phyloP scores from a whole-genome alignment of 768 basidiomycete genomes.

The Rhodotorula sphaerocarpa region DNA sequence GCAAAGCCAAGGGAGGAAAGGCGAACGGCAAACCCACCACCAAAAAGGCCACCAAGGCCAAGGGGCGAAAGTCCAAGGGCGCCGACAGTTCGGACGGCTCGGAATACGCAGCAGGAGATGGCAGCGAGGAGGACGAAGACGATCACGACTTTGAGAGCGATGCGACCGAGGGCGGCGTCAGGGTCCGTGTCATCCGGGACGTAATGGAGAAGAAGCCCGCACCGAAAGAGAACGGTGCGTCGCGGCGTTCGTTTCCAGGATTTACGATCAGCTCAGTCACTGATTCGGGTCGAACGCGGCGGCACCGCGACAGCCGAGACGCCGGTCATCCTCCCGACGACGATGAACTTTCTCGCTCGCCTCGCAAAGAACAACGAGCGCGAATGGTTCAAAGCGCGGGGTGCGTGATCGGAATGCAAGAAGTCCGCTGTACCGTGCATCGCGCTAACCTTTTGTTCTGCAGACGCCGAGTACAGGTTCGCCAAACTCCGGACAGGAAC shows the following conservation, averaged over 20 bases:
- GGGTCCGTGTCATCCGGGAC: constrained; percentile 68
- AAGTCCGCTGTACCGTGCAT: too few relatives aligned
- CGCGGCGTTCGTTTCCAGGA: not conserved
- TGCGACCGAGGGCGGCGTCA: constrained; percentile 44
- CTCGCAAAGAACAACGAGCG: constrained; percentile 30
- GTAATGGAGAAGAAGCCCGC: constrained; percentile 67
- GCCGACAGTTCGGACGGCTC: not conserved
- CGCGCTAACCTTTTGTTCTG: too few relatives aligned
- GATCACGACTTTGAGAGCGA: not conserved
- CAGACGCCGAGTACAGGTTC: too few relatives aligned
- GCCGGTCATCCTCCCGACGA: constrained; percentile 16
- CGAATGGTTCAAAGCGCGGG: constrained; percentile 73
- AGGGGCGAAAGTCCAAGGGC: constrained; percentile 10
- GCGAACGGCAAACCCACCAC: not conserved
- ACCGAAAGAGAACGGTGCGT: constrained; percentile 77
- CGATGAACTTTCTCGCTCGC: constrained; percentile 22
- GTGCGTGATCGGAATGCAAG: too few relatives aligned
- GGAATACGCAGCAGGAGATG: not conserved
- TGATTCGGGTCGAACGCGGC: too few relatives aligned
- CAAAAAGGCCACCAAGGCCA: constrained; percentile 1
- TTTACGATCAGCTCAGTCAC: not conserved
- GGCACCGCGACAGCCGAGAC: constrained; percentile 22
- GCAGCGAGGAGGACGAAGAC: constrained; percentile 12
- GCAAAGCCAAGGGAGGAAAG: constrained; percentile 21
- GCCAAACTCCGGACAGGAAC: too few relatives aligned